These are phyloP conservation scores for Pyronema domesticum DNA, from an alignment of 495 filamentous ascomycete genomes.

Conservation along the genomic window DNA sequence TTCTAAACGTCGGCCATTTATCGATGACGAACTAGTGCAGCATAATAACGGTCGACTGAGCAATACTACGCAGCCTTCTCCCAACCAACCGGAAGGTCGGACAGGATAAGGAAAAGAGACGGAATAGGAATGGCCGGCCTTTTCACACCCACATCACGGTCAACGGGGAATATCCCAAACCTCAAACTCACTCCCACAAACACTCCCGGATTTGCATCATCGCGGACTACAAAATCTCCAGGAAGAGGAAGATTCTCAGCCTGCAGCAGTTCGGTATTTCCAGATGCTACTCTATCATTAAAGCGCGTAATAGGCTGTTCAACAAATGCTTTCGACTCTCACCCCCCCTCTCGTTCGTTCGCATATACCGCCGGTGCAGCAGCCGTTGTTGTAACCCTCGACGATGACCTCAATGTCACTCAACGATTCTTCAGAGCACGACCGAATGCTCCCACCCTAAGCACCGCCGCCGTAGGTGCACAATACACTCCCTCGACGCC, in stretches of 20 bases:
- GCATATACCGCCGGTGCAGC: slow-evolving; percentile 84
- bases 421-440: slow-evolving; percentile 84
- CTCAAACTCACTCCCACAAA: slow-evolving; percentile 67
- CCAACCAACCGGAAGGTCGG: background rate
- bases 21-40: slow-evolving; percentile 1
- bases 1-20: background rate
- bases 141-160: slow-evolving; percentile 19
- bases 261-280: slow-evolving; percentile 15
- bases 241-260: slow-evolving; percentile 26
- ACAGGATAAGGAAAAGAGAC: background rate
- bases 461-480: slow-evolving; percentile 21
- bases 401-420: slow-evolving; percentile 47
- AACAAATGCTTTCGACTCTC: slow-evolving; percentile 69
- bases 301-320: slow-evolving; percentile 68
- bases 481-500: slow-evolving; percentile 43
- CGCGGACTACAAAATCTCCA: slow-evolving; percentile 27
- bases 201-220: slow-evolving; percentile 48
- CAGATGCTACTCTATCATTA: slow-evolving; percentile 41
- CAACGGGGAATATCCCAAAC: slow-evolving; percentile 18
- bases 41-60: background rate
- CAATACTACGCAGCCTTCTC: background rate
- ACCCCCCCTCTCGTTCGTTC: slow-evolving; percentile 51
- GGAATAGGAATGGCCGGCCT: slow-evolving; percentile 21
- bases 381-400: slow-evolving; percentile 72
- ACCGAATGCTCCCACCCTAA: slow-evolving; percentile 49